Percentiles rank a stretch among this genome's conserved stretches.
These are phyloP conservation scores for Aspergillus ochraceus DNA, from an alignment of 2,329 filamentous ascomycete genomes.

Conservation along the genomic window DNA sequence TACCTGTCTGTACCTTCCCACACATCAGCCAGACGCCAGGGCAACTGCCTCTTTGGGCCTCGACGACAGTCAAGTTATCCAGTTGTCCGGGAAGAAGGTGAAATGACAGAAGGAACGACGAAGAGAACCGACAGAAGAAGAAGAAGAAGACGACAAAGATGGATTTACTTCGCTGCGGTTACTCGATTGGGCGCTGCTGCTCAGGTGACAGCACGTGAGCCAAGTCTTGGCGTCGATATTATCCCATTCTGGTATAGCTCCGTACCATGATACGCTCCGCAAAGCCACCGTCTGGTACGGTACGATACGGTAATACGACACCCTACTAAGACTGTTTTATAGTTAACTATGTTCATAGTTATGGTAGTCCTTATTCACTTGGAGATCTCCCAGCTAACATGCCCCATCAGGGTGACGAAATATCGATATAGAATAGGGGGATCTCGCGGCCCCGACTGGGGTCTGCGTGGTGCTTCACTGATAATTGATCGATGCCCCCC, in stretches of 20 bases:
- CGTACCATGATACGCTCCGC: no score
- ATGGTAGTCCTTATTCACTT: no score
- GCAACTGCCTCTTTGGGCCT: background rate
- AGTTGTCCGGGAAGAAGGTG: background rate
- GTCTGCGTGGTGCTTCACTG: background rate
- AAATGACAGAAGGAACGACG: background rate
- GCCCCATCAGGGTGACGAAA: no score
- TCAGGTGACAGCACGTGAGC: slow-evolving; percentile 1
- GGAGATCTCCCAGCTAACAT: no score
- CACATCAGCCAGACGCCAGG: background rate
- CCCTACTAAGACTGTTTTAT: no score
- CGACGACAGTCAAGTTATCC: background rate
- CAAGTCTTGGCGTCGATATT: slow-evolving; percentile 1
- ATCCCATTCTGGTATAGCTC: background rate
- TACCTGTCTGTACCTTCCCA: background rate
- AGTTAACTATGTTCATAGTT: no score
- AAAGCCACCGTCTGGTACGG: background rate
- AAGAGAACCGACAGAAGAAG: background rate
- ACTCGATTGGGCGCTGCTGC: background rate
- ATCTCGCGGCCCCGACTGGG: no score
- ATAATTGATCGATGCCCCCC: background rate
- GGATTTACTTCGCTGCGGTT: background rate
- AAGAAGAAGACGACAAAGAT: background rate
- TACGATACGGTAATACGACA: background rate
- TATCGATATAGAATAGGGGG: no score